phyloP scores from a whole-genome alignment of 306 rosid genomes.

The Sophora flavescens region DNA sequence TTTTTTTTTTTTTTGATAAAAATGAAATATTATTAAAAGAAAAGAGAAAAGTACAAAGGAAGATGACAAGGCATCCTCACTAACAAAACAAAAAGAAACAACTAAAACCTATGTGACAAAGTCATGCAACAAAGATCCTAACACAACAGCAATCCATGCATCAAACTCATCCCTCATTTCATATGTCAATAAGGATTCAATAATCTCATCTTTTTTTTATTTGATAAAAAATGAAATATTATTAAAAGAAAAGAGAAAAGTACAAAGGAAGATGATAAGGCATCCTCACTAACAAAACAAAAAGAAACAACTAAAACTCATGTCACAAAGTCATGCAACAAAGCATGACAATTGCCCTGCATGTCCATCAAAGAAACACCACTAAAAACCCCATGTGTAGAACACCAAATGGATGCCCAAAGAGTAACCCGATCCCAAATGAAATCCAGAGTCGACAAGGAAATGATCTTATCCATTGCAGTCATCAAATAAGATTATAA shows the following conservation, averaged over 20 bases:
- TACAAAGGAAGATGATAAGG: too few relatives aligned
- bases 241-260: too few relatives aligned
- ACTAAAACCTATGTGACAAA: background rate
- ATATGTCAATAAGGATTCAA: slow-evolving; percentile 24
- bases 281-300: too few relatives aligned
- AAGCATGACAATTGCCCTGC: background rate
- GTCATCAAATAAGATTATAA: slow-evolving; percentile 27
- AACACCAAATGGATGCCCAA: background rate
- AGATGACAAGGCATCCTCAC: too few relatives aligned
- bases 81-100: too few relatives aligned
- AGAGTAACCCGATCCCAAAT: background rate
- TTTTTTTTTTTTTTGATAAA: too few relatives aligned
- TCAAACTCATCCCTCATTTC: slow-evolving; percentile 37
- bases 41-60: too few relatives aligned
- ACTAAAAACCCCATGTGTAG: background rate
- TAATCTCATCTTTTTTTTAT: background rate
- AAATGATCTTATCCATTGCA: background rate
- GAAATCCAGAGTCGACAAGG: background rate
- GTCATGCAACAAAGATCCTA: slow-evolving; percentile 33
- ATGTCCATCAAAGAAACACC: background rate
- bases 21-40: too few relatives aligned
- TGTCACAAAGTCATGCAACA: background rate
- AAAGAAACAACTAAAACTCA: background rate
- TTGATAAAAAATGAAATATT: too few relatives aligned
- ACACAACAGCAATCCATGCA: slow-evolving; percentile 33